phyloP scores from a whole-genome alignment of 2,329 filamentous ascomycete genomes.

The Fusarium neocosmosporiellum region DNA sequence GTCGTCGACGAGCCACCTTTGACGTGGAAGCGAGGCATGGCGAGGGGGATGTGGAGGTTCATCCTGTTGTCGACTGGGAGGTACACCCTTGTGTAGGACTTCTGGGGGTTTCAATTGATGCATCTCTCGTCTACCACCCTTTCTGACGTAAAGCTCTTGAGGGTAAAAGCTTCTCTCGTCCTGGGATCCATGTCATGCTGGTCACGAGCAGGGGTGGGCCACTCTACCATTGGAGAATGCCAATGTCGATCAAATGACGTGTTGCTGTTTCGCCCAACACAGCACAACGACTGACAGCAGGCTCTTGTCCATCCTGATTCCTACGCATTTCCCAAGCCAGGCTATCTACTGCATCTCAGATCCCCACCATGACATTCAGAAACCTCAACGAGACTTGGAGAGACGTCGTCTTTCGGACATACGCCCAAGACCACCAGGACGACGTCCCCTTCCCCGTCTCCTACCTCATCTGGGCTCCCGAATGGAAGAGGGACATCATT shows the following conservation, averaged over 20 bases:
- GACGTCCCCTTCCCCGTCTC: conserved; percentile 38
- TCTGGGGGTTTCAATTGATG: neutral
- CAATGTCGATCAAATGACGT: neutral
- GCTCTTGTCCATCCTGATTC: neutral
- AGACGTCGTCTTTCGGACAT: conserved; percentile 23
- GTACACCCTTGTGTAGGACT: neutral
- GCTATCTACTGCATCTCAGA: neutral
- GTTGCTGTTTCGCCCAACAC: neutral
- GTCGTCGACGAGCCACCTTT: neutral
- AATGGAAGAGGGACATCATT: conserved; percentile 14
- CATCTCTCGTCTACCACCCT: neutral
- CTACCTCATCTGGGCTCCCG: conserved; percentile 30
- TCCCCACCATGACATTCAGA: conserved; percentile 20
- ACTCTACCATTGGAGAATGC: neutral
- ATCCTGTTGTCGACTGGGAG: neutral
- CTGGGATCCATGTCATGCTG: neutral
- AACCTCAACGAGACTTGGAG: conserved; percentile 32
- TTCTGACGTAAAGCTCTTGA: neutral
- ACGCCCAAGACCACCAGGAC: conserved; percentile 32
- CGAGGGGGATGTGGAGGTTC: neutral
- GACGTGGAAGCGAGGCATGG: neutral
- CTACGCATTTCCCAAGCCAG: neutral
- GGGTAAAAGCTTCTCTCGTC: neutral
- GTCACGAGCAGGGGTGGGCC: neutral
- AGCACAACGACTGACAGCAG: neutral